Base-by-base conservation (phyloP, 768 basidiomycete species). In the Trametes coccinea region DNA sequence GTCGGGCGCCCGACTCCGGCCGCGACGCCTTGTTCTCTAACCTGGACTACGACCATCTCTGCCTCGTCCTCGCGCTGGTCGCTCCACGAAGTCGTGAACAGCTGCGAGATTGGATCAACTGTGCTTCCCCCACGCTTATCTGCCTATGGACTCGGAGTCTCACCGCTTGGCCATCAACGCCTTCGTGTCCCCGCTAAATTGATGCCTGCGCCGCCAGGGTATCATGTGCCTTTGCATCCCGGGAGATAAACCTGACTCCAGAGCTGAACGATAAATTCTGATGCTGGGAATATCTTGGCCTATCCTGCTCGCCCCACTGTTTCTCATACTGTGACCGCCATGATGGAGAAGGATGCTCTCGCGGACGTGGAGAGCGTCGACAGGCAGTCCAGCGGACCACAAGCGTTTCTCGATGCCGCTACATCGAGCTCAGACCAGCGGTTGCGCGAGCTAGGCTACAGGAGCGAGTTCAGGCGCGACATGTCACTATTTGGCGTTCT, bases 401-500 rank as follows among this genome's bases (percentile, higher is more conserved):
- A 29, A 5, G 53, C 50, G 40, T 1, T 22, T 16, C 46, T 29
- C 33, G 60, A 58, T 37, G 48, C 41, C 2, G 40, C 41, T 2
- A 53, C 47, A 2, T 22, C 52, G 2, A 43, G 7, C 16, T 72
- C 71, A 2, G 79, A 85, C 71, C 70, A 74, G 62, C 76, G 80
- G 31, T 72, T 82, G 53, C 74, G 77, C 47, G 79, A 82, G 45
- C 77, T 85, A 16, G 84, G 83, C 9, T 84, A 85, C 67, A 79
- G 78, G 65, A 76, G 79, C 52, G 80, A 84, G 63, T 85, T 84
- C 68, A 74, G 79, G n/a, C 76, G 84, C 33, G 82, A 84, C 66
- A 84, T 86, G 81, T 82, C 82, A 11, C 72, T 83, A 37, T 84
- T 81, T 54, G 83, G 84, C 27, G 84, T 86, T 37, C 73, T 84